Conservation (phyloP, 139 green algal genomes). For the Tetradesmus obliquus region DNA sequence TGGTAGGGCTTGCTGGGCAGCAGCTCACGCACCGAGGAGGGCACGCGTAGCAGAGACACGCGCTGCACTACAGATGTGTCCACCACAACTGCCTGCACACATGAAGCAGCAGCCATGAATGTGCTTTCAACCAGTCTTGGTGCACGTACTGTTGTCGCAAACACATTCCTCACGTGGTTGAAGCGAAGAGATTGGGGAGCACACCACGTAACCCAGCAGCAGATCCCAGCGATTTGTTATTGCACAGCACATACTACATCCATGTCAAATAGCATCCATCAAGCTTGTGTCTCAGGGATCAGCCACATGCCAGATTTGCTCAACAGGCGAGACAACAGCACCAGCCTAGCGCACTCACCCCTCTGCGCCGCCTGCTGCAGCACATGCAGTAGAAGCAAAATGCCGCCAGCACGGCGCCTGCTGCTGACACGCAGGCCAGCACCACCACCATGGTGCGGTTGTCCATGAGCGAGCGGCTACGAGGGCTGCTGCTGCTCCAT, state of each 20-base stretch:
- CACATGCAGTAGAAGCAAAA: slow-evolving; percentile 41
- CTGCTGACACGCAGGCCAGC: slow-evolving; percentile 20
- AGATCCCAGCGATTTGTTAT: too few species aligned
- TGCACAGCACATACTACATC: too few species aligned
- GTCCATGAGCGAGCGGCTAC: neutral
- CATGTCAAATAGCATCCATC: too few species aligned
- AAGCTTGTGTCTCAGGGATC: too few species aligned
- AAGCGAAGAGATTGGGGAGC: too few species aligned
- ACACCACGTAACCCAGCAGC: too few species aligned
- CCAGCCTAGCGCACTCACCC: neutral
- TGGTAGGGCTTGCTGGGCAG: slow-evolving; percentile 47
- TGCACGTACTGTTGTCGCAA: too few species aligned
- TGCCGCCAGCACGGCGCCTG: slow-evolving; percentile 21
- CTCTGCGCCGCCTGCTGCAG: slow-evolving; percentile 37
- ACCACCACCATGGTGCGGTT: slow-evolving; percentile 39
- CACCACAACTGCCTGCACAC: slow-evolving; percentile 24
- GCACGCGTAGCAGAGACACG: slow-evolving; percentile 15
- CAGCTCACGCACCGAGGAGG: slow-evolving; percentile 30
- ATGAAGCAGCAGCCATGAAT: neutral
- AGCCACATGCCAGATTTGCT: too few species aligned
- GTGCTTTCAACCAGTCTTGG: neutral
- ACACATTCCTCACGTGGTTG: too few species aligned
- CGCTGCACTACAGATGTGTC: neutral
- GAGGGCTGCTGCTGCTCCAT: slow-evolving; percentile 2
- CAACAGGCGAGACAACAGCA: too few species aligned